phyloP scores from a whole-genome alignment of 768 basidiomycete genomes.

The Pisolithus tinctorius region DNA sequence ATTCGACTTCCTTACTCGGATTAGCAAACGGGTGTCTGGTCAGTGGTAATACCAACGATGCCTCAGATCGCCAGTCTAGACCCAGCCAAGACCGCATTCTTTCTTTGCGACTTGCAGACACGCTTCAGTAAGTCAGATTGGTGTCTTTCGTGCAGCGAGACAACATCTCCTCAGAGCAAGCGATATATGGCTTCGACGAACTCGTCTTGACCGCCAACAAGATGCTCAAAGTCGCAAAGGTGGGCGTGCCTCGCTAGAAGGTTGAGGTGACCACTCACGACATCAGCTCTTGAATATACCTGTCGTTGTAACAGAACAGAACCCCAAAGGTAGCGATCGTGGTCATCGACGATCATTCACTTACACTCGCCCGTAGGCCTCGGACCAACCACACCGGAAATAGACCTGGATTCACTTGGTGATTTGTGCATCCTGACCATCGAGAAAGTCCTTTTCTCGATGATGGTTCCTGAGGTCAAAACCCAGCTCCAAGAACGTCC shows the following conservation, averaged over 20 bases:
- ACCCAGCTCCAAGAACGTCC: conserved; percentile 41
- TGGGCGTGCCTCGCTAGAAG: conserved; percentile 16
- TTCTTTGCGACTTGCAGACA: conserved; percentile 81
- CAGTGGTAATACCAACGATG: conserved; percentile 12
- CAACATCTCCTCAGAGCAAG: conserved; percentile 26
- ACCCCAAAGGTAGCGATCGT: conserved; percentile 53
- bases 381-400: conserved; percentile 59
- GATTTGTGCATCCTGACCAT: conserved; percentile 52
- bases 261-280: not conserved
- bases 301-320: conserved; percentile 82
- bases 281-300: conserved; percentile 55
- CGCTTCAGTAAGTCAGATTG: conserved; percentile 50
- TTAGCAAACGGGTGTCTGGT: too few relatives aligned
- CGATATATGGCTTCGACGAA: conserved; percentile 65
- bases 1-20: not conserved
- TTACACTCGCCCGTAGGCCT: conserved; percentile 40
- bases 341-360: conserved; percentile 2
- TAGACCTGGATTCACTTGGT: conserved; percentile 49
- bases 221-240: conserved; percentile 72
- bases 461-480: conserved; percentile 67
- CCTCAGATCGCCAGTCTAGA: conserved; percentile 26
- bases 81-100: conserved; percentile 47
- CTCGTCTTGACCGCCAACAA: conserved; percentile 67
- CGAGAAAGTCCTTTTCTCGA: conserved; percentile 81
- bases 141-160: not conserved